Evolutionary conservation across 805 yeast species (phyloP).

Genomic region (Blastobotrys parvus): DNA sequence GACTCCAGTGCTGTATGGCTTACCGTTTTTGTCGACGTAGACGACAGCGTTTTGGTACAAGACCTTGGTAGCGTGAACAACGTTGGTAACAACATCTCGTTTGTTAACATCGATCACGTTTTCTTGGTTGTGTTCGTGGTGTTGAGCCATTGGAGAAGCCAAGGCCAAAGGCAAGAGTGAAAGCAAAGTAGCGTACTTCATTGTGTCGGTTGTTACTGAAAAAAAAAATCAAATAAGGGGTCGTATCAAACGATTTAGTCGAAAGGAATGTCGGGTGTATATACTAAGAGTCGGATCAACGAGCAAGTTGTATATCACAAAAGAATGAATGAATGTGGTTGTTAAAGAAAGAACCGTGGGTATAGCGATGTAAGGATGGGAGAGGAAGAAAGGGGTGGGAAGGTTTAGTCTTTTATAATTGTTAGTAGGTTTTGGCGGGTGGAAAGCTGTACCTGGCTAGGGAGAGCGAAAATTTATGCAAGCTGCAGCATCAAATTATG

Average conservation of each 20-base stretch:
- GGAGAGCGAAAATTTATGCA: no score
- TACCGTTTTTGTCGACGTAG: slow-evolving; percentile 21
- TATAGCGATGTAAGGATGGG: not conserved
- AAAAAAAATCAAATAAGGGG: no score
- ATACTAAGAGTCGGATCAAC: no score
- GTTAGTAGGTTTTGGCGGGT: no score
- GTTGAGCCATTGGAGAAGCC: slow-evolving; percentile 8
- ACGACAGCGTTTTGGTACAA: slow-evolving; percentile 19
- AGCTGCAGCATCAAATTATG: no score
- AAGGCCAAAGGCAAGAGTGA: slow-evolving; percentile 7
- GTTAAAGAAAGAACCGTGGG: not conserved
- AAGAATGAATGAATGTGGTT: not conserved
- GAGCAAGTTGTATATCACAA: no score
- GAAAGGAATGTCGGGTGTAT: no score
- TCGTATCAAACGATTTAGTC: no score
- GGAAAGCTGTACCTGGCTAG: no score
- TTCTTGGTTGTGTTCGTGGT: slow-evolving; percentile 13
- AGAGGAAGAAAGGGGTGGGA: no score
- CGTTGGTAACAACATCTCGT: slow-evolving; percentile 15
- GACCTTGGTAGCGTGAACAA: slow-evolving; percentile 15
- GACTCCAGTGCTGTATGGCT: slow-evolving; percentile 16
- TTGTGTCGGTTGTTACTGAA: no score
- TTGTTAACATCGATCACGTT: slow-evolving; percentile 14
- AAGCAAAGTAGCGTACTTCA: slow-evolving; percentile 13
- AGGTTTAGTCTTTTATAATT: no score